Evolutionary conservation across 2,329 filamentous ascomycete species (phyloP).

Genomic region (Fusarium coicis): DNA sequence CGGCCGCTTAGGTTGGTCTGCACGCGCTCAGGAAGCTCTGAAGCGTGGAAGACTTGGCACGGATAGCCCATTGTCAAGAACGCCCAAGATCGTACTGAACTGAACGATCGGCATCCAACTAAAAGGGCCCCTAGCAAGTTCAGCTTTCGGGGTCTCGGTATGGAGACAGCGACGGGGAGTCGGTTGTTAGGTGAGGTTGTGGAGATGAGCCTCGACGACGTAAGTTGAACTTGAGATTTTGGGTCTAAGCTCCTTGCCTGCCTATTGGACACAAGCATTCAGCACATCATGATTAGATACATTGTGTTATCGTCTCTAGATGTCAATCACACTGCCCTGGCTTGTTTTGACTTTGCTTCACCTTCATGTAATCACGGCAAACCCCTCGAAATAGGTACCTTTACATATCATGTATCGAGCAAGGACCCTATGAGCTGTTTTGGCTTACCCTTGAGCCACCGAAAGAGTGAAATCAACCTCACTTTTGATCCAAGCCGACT

Average conservation of each 20-base stretch:
- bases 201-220: constrained; percentile 69
- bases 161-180: constrained; percentile 58
- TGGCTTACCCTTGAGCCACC: not conserved
- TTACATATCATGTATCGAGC: not conserved
- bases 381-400: not conserved
- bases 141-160: constrained; percentile 16
- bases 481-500: not conserved
- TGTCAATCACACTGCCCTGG: not conserved
- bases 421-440: not conserved
- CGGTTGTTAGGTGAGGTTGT: constrained; percentile 66
- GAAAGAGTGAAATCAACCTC: not conserved
- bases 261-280: not conserved
- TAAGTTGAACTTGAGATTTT: constrained; percentile 49
- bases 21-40: constrained; percentile 60
- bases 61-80: constrained; percentile 65
- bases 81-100: not conserved
- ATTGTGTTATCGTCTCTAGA: not conserved
- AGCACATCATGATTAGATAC: constrained; percentile 29
- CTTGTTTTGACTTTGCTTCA: not conserved
- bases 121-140: not conserved
- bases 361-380: not conserved
- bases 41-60: constrained; percentile 64
- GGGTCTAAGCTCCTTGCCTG: constrained; percentile 23
- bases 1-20: constrained; percentile 61
- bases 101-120: not conserved